Base-by-base conservation (phyloP, 75 land plant genomes). In the Ceratopteris richardii region DNA sequence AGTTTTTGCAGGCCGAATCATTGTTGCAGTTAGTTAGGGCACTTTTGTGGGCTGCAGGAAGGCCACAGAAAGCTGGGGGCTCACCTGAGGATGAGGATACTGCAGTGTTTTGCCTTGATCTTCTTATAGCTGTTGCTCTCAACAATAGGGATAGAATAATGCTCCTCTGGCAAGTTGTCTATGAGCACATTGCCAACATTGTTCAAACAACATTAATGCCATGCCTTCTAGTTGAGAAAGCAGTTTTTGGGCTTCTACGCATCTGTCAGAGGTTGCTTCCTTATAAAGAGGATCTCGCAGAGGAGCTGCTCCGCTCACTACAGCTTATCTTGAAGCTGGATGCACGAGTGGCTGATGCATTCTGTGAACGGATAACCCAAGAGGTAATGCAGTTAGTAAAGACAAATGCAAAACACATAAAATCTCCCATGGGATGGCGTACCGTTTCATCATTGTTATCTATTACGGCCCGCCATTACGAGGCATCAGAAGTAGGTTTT, bases 21-120 rank as follows among this genome's bases (percentile, higher is more conserved):
- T 47, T 90, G 44, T 52, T 70, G 21, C 69, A 80, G 46, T 77
- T 95, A 24, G 88, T 82, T 27, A 82, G 91, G 54, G 85, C 96
- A n/a, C 64, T 95, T 12, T 74, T 95, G 41, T 84, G 86, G 72
- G 85, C 92, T 20, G 96, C 88, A 1, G 97, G 99, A 6, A 77
- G 80, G 59, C 82, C 82, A 4, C 97, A 90, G 39, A 95, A 90
- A 55, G 75, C 83, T 47, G 80, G 75, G 68, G 77, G 84, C 7
- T 65, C 83, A 7, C 44, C 65, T 16, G 99, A 94, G 42, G 97
- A 95, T 44, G 92, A 95, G 48, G 99, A 95, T 26, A 84, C 97
- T 24, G 88, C 89, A 16, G 82, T 80, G 0, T 95, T 95, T 64
- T 95, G 97, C 70, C 77, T 84, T 72, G 97, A 95, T 52, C 75